phyloP scores from a whole-genome alignment of 73 alveolate genomes.

The Symbiodinium natans region DNA sequence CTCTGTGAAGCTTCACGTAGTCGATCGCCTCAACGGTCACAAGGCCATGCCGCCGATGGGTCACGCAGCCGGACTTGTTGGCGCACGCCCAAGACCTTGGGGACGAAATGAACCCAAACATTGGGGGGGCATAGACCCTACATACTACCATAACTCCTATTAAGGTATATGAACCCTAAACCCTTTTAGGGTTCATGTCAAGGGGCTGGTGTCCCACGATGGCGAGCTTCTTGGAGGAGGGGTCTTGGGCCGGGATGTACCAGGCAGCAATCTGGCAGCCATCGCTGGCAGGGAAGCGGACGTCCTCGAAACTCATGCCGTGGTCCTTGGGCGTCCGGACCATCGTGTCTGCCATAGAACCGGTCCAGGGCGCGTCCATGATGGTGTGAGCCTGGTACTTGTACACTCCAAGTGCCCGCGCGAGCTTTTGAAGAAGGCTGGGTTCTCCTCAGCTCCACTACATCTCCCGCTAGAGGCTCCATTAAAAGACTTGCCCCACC shows the following conservation, averaged over 20 bases:
- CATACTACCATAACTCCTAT: too few species aligned
- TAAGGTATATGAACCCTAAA: too few species aligned
- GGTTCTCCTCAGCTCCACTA: too few species aligned
- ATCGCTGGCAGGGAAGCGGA: constrained; percentile 13
- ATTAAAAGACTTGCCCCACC: too few species aligned
- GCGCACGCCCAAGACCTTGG: too few species aligned
- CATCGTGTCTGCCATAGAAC: background rate
- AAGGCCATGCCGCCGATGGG: too few species aligned
- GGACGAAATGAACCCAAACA: too few species aligned
- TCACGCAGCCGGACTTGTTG: too few species aligned
- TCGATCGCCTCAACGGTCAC: too few species aligned
- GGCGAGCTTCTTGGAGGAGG: constrained; percentile 31
- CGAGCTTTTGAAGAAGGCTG: background rate
- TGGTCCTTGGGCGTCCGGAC: constrained; percentile 19
- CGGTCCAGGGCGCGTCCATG: constrained; percentile 10
- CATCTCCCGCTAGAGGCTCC: too few species aligned
- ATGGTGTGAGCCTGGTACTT: background rate
- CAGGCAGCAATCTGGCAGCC: constrained; percentile 23
- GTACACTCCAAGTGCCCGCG: background rate
- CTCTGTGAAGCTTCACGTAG: constrained; percentile 15
- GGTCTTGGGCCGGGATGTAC: constrained; percentile 55
- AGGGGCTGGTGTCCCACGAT: constrained; percentile 36
- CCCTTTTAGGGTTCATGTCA: too few species aligned
- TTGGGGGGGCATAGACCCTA: too few species aligned
- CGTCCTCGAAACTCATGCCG: constrained; percentile 22